Percentiles rank a stretch among this genome's conserved stretches.
Evolutionary conservation across 106 monocot species (phyloP).

Genomic region (Dendrobium nobile): DNA sequence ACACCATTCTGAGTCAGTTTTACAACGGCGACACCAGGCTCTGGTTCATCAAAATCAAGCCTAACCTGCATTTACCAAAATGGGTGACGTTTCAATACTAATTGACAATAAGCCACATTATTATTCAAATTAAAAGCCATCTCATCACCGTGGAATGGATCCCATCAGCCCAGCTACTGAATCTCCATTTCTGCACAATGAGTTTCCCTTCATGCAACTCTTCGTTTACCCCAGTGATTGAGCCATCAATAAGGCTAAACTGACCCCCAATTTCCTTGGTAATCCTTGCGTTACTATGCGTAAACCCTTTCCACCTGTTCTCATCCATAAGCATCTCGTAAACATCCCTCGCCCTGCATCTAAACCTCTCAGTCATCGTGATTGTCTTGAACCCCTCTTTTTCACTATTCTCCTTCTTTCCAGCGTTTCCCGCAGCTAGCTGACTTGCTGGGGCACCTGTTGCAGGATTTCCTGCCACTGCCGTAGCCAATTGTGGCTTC

Average conservation of each 20-base stretch:
- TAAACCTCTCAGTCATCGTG: conserved; percentile 64
- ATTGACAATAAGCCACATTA: neutral
- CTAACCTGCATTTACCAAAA: conserved; percentile 53
- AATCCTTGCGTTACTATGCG: conserved; percentile 95
- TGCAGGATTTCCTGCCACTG: neutral
- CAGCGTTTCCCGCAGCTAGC: neutral
- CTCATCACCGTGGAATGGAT: conserved; percentile 54
- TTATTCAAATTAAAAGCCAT: neutral
- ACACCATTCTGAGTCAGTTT: conserved; percentile 80
- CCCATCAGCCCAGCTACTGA: conserved; percentile 89
- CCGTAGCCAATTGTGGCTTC: neutral
- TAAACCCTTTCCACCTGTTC: conserved; percentile 97
- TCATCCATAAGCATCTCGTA: conserved; percentile 98
- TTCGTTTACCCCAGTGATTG: conserved; percentile 66
- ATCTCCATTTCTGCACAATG: conserved; percentile 95
- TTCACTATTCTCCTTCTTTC: conserved; percentile 20
- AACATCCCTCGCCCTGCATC: conserved; percentile 65
- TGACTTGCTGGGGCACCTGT: neutral
- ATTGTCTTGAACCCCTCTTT: conserved; percentile 88
- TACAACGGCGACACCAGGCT: conserved; percentile 63
- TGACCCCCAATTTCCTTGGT: conserved; percentile 74
- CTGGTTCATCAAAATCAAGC: conserved; percentile 83
- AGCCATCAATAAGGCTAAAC: conserved; percentile 88
- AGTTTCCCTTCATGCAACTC: conserved; percentile 80
- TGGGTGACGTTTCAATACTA: neutral